Evolutionary conservation across 1,139 yeast genomes (phyloP), one percentile per base, ranked within the genome.

Genomic region (Kluyveromyces sp.): DNA sequence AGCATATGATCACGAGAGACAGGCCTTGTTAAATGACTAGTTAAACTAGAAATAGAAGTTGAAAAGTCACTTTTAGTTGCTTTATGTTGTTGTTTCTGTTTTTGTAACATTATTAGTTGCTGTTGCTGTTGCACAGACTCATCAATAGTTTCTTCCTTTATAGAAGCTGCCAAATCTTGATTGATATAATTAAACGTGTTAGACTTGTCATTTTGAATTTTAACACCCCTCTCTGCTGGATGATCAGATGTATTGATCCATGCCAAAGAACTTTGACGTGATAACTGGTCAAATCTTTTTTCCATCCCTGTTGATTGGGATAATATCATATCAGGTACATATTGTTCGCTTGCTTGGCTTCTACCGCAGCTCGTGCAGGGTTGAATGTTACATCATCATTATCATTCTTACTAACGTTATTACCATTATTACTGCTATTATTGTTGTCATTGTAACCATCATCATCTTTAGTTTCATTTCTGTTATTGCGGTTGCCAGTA

Each of bases 301-400:
- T 72, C 77, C 42, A 70, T 65, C 0, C 79, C 79, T 0, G 77
- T 74, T 0, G 78, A 73, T 50, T 75, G 78, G 2, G 79, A 74
- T 4, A 74, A 59, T 5, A 68, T 66, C 70, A 68, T 67, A 43
- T 62, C 60, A n/a, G 69, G 71, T 31, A 64, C 58, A 48, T 67
- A 67, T 39, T 66, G 64, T 28, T 64, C 61, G 1, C 31, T 28
- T 25, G 15, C 39, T 27, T 37, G 39, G 39, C 27, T 27, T 37
- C 39, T 8, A 5, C 30, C 15, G 26, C 32, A 21, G 27, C 15
- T 8, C 27, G 26, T 7, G 39, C 6, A 10, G 10, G 21, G 15
- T 28, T 27, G 2, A 28, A 5, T 4, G 39, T n/a, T 7, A 6
- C 7, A 15, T 25, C 27, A 7, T 27, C 31, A 6, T 26, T 26